Evolutionary conservation across 306 rosid species (phyloP).

Genomic region (Castanea crenata): DNA sequence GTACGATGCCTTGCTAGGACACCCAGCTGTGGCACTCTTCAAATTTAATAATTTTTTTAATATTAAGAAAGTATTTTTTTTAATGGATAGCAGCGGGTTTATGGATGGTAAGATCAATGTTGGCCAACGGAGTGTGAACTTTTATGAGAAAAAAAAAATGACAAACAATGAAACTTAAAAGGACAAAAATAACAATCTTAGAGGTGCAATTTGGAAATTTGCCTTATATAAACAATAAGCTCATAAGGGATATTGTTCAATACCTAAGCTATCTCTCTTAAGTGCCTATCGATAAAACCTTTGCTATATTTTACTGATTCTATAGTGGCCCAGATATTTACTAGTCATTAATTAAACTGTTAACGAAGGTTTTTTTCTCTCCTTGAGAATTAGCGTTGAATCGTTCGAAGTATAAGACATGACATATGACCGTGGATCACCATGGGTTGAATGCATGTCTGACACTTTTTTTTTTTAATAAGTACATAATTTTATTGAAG

Average conservation of each 20-base stretch:
- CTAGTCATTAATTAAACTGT: neutral
- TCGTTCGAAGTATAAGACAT: neutral
- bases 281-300: neutral
- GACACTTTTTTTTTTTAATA: neutral
- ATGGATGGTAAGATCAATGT: too few species aligned
- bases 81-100: too few species aligned
- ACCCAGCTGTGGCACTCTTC: slow-evolving; percentile 49
- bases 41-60: slow-evolving; percentile 17
- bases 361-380: neutral
- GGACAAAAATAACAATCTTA: too few species aligned
- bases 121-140: too few species aligned
- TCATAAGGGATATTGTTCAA: neutral
- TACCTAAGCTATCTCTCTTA: neutral
- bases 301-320: neutral
- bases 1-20: slow-evolving; percentile 59
- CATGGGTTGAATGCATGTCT: neutral
- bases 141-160: too few species aligned
- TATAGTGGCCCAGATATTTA: neutral
- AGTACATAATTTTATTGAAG: too few species aligned
- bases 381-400: neutral
- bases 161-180: too few species aligned
- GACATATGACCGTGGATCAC: neutral
- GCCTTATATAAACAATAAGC: neutral
- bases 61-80: too few species aligned
- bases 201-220: too few species aligned